Base-by-base conservation (phyloP, 768 basidiomycete species). In the Hypholoma sublateritium region DNA sequence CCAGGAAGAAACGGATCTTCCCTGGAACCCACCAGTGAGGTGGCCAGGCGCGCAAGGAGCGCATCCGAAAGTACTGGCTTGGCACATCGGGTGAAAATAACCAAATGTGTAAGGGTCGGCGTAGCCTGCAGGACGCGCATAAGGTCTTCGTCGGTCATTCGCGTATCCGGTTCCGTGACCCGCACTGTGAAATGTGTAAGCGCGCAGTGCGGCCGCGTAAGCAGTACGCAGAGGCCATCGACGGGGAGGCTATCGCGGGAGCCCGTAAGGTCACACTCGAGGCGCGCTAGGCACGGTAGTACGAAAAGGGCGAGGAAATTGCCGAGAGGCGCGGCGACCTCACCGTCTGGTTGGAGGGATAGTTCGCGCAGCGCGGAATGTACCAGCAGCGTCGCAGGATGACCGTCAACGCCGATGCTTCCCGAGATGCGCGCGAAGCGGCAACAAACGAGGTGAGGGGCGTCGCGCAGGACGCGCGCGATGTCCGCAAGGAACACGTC, bases 401-500 rank as follows among this genome's bases (percentile, higher is more conserved):
- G 3, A 3, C 37, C 25, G 32, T 41, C 32, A 32, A 53, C 36
- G 12, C 53, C 53, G 14, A 45, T 35, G 43, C 53, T 53, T 4
- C 53, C 53, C 9, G 53, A 53, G 28, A 53, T 53, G 9, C 34
- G 42, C 32, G 17, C 53, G 11, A 53, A 36, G 5, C 32, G 28
- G 14, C 42, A 43, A 17, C 53, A 32, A 42, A 17, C 25, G 28
- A 53, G 39, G 16, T 17, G 42, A 9, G 42, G 53, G 28, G 37
- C 42, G 14, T 12, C 34, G 1, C 43, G 53, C n/a, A 53, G 32
- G 17, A 53, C 16, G 16, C 42, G 25, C 42, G 35, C 44, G 32
- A 53, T 53, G 14, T 53, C 53, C 6, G 53, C 53, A 7, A 53
- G 43, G 32, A 53, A 45, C 8, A 53, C 36, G 13, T 53, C 53